Evolutionary conservation across 73 alveolate genomes (phyloP).

Genomic region (Paramecium bursaria): DNA sequence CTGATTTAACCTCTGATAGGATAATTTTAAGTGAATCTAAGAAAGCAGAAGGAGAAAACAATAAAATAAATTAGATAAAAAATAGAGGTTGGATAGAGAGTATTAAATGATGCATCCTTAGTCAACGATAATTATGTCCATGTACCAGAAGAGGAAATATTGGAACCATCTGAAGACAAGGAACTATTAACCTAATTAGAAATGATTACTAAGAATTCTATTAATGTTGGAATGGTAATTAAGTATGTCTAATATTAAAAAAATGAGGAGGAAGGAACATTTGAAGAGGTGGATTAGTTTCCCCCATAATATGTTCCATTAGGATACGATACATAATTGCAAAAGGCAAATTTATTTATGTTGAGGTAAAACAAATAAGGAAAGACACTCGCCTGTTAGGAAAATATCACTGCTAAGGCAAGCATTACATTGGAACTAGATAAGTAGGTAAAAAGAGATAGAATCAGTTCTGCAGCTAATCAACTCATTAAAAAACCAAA

Average conservation of each 20-base stretch:
- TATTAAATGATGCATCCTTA: not conserved
- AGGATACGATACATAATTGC: constrained; percentile 41
- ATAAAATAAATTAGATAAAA: constrained; percentile 31
- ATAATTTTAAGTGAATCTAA: constrained; percentile 81
- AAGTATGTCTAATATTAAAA: constrained; percentile 12
- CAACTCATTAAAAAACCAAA: not conserved
- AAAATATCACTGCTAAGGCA: not conserved
- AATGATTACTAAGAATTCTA: not conserved
- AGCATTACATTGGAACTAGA: not conserved
- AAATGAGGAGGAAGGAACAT: constrained; percentile 26
- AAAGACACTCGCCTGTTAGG: not conserved
- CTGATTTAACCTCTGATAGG: constrained; percentile 91
- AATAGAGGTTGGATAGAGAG: not conserved
- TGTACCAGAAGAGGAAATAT: constrained; percentile 8
- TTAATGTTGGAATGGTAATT: not conserved
- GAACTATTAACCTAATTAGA: constrained; percentile 13
- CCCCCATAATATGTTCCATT: constrained; percentile 10
- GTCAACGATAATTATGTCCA: constrained; percentile 1
- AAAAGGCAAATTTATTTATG: constrained; percentile 20
- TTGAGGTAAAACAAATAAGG: not conserved
- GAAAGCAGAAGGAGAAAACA: constrained; percentile 77
- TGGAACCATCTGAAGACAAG: not conserved
- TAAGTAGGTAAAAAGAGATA: not conserved
- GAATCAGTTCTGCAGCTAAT: not conserved
- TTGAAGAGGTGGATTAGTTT: constrained; percentile 2